Percentiles rank a stretch among this genome's conserved stretches.
Evolutionary conservation across 148 eudicot species (phyloP).

Genomic region (Spergularia marina): DNA sequence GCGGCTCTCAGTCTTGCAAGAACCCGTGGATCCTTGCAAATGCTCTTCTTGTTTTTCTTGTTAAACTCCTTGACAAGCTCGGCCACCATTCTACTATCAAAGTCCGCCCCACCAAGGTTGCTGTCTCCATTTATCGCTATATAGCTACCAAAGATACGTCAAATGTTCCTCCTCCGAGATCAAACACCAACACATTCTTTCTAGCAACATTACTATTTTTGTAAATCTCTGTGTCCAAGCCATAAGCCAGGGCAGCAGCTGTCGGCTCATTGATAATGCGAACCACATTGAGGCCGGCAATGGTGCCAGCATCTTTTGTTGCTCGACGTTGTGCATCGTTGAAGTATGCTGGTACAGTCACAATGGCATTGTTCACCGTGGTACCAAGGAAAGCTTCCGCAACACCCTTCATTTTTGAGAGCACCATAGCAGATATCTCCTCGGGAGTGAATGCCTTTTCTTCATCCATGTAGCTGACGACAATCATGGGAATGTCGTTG

Average conservation of each 20-base stretch:
- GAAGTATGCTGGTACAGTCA: slow-evolving; percentile 25
- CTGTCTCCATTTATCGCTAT: slow-evolving; percentile 9
- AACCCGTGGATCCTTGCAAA: not conserved
- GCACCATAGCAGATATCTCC: slow-evolving; percentile 21
- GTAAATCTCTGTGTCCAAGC: not conserved
- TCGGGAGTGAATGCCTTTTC: slow-evolving; percentile 12
- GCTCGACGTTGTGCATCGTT: slow-evolving; percentile 19
- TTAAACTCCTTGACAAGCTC: not conserved
- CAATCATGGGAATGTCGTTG: not conserved
- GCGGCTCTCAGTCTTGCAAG: slow-evolving; percentile 4
- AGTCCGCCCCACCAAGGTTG: slow-evolving; percentile 17
- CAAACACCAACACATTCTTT: slow-evolving; percentile 9
- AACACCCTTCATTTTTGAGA: slow-evolving; percentile 6
- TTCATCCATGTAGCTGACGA: not conserved
- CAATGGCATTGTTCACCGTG: slow-evolving; percentile 11
- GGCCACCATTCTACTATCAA: not conserved
- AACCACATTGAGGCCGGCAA: slow-evolving; percentile 22
- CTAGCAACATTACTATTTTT: not conserved
- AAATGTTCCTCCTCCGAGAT: slow-evolving; percentile 24
- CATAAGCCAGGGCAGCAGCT: slow-evolving; percentile 21
- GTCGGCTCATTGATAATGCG: slow-evolving; percentile 20
- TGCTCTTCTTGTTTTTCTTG: not conserved
- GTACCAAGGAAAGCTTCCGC: slow-evolving; percentile 1
- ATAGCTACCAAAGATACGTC: slow-evolving; percentile 13
- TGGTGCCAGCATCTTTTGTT: slow-evolving; percentile 16